These are phyloP conservation scores for Aspergillus sp. DNA, from an alignment of 2,329 filamentous ascomycete genomes.

Conservation along the genomic window DNA sequence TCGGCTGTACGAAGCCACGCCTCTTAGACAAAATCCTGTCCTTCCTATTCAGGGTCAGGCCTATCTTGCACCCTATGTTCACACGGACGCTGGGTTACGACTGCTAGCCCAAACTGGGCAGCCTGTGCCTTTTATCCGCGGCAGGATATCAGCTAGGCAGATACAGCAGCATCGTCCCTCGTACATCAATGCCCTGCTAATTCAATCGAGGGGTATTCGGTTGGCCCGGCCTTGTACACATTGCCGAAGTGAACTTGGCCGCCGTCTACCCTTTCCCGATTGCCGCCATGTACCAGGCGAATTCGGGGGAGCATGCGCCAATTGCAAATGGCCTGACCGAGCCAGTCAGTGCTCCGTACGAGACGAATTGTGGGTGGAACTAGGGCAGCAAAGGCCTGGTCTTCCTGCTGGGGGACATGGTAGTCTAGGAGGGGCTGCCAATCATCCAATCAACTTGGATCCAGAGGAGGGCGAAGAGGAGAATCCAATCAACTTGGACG, in stretches of 20 bases:
- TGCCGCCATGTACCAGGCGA: slow-evolving; percentile 5
- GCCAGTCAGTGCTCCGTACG: not conserved
- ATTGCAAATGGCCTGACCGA: slow-evolving; percentile 7
- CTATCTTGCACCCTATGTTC: no score
- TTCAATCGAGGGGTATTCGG: not conserved
- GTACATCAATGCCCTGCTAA: not conserved
- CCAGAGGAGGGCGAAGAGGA: not conserved
- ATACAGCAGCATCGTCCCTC: no score
- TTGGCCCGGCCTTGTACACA: not conserved
- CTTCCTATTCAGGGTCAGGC: no score
- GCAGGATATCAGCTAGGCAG: no score
- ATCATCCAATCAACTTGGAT: not conserved
- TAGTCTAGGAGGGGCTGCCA: no score
- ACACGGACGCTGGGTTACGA: no score
- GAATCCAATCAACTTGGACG: slow-evolving; percentile 11
- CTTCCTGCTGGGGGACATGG: no score
- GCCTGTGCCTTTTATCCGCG: no score
- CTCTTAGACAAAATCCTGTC: no score
- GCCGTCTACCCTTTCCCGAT: not conserved
- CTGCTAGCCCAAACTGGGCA: no score
- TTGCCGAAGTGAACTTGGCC: not conserved
- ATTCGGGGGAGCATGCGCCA: slow-evolving; percentile 9
- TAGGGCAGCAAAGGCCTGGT: not conserved
- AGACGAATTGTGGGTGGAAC: not conserved
- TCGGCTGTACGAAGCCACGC: no score